Base-by-base conservation (phyloP, 78 protist species). In the Dictyostelium intermedium region DNA sequence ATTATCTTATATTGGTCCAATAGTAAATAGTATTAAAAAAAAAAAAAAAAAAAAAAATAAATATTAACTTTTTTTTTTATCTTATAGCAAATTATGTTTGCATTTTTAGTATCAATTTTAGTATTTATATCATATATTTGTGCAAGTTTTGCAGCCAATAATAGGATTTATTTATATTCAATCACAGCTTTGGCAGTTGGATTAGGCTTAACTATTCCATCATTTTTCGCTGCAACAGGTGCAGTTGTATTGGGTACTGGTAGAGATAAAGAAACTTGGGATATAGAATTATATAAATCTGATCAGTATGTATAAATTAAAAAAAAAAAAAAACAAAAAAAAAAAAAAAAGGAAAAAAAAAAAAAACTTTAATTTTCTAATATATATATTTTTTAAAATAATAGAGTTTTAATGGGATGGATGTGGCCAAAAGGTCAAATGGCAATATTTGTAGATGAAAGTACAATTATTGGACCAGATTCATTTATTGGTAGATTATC, bases 151-250 rank as follows among this genome's bases (percentile, higher is more conserved):
- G 73, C 94, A 30, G 18, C 43, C 8, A 63, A 47, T 78, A 89
- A 89, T n/a, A 89, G 74, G 39, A 14, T 41, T 35, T 89, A 89
- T 89, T 35, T 89, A 30, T 63, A 76, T 34, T 89, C 87, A 80
- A 69, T 89, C 20, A 80, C 94, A 45, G 76, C 50, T 45, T 39
- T 56, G 35, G 47, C 94, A 25, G 56, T 89, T 34, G 94, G 83
- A 20, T 34, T 89, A 8, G 94, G 94, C 35, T 70, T 89, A 69
- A n/a, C 50, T 23, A 89, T 89, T 50, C 94, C 94, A 43, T 63
- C 94, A 34, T 89, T 89, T 80, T 89, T 89, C 35, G 74, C 66
- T 9, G 94, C 94, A 20, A 89, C 94, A 27, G 94, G 94, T 34
- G 78, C 84, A 35, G 87, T 89, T 43, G 94, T 89, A 7, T 35